These are phyloP conservation scores for Teunomyces gatunensis DNA, from an alignment of 805 yeast genomes.

Conservation along the genomic window DNA sequence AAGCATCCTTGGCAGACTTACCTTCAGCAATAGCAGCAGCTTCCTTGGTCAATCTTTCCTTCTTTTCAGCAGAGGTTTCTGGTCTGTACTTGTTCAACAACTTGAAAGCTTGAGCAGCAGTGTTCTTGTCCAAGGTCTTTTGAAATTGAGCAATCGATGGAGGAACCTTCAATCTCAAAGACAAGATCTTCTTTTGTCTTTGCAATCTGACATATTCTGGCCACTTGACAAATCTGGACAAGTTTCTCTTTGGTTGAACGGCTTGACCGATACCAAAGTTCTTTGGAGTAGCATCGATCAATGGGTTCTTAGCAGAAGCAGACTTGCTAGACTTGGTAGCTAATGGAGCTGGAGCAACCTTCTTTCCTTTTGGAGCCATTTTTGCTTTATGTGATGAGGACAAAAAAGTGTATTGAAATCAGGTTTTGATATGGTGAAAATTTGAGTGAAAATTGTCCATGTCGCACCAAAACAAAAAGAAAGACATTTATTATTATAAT, in stretches of 20 bases:
- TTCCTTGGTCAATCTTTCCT: constrained; percentile 97
- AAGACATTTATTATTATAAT: not conserved
- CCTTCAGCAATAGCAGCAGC: constrained; percentile 99
- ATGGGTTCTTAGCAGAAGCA: constrained; percentile 64
- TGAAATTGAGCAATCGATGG: constrained; percentile 98
- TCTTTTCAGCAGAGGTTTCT: constrained; percentile 95
- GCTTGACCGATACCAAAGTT: constrained; percentile 96
- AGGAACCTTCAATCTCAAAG: constrained; percentile 97
- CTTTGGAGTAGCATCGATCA: constrained; percentile 86
- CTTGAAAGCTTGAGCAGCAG: constrained; percentile 96
- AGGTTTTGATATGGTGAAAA: constrained; percentile 3
- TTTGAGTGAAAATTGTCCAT: constrained; percentile 4
- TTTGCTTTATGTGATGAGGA: constrained; percentile 11
- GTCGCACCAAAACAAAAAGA: not conserved
- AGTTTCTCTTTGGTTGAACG: constrained; percentile 93
- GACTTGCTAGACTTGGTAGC: constrained; percentile 58
- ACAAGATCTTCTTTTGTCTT: constrained; percentile 97
- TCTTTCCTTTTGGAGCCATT: constrained; percentile 54
- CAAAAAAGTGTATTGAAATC: constrained; percentile 5
- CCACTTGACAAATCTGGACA: constrained; percentile 98
- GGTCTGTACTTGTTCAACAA: constrained; percentile 99
- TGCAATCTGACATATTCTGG: constrained; percentile 97
- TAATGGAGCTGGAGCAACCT: constrained; percentile 98
- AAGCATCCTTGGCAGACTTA: constrained; percentile 93
- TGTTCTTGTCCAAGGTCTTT: constrained; percentile 95